Evolutionary conservation across 768 basidiomycete genomes (phyloP).

Genomic region (Amanita phalloides): DNA sequence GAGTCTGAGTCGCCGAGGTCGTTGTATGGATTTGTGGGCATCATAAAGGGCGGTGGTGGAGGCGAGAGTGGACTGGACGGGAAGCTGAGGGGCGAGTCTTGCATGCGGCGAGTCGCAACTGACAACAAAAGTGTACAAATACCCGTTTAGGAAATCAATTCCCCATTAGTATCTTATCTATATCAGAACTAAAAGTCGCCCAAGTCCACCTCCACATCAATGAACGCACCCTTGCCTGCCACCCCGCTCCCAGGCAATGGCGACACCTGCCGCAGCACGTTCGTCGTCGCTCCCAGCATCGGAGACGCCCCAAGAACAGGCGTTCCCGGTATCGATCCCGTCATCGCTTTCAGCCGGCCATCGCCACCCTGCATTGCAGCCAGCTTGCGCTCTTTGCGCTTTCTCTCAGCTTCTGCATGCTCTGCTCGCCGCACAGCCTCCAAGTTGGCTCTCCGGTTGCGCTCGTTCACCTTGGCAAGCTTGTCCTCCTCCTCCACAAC

Average conservation of each 20-base stretch:
- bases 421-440: conserved; percentile 77
- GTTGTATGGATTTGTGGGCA: conserved; percentile 1
- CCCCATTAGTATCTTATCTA: background rate
- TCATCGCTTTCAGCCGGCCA: conserved; percentile 45
- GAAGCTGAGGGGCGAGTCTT: conserved; percentile 53
- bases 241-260: conserved; percentile 16
- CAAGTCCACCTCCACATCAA: conserved; percentile 6
- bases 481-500: conserved; percentile 26
- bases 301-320: conserved; percentile 32
- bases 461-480: conserved; percentile 78
- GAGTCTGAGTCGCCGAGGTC: conserved; percentile 42
- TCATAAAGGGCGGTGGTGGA: conserved; percentile 9
- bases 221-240: conserved; percentile 28
- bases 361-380: conserved; percentile 24
- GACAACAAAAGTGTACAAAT: conserved; percentile 1
- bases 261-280: conserved; percentile 12
- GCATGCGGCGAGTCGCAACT: conserved; percentile 20
- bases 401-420: conserved; percentile 54
- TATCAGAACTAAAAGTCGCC: conserved; percentile 3
- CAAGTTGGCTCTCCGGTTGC: conserved; percentile 76
- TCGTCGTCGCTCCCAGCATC: conserved; percentile 17
- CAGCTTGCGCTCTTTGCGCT: conserved; percentile 56
- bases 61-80: conserved; percentile 49
- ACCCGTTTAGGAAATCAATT: background rate
- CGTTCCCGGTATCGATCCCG: conserved; percentile 56